Evolutionary conservation across 257 asterid genomes (phyloP).

Genomic region (Misopates orontium): DNA sequence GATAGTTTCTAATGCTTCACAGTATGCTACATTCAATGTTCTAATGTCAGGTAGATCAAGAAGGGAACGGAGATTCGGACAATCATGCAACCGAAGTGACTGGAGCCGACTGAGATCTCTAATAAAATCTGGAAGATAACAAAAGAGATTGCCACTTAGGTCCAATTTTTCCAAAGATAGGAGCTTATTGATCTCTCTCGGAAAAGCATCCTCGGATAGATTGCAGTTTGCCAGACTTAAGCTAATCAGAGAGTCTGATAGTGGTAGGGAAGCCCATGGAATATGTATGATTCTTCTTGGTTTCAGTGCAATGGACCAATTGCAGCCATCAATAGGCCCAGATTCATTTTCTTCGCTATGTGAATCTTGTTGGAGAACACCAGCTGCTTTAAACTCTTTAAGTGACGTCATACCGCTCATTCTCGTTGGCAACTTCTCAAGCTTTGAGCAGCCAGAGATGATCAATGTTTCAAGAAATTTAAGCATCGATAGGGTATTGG

Average conservation of each 20-base stretch:
- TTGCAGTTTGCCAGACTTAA: background rate
- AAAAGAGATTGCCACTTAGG: background rate
- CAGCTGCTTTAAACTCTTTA: background rate
- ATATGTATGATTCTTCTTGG: background rate
- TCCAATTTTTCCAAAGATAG: background rate
- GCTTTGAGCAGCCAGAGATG: background rate
- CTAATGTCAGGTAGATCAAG: background rate
- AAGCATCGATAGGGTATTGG: background rate
- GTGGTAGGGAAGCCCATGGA: background rate
- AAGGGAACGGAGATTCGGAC: background rate
- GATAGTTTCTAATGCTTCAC: background rate
- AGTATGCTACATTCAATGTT: background rate
- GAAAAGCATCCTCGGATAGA: background rate
- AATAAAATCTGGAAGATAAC: background rate
- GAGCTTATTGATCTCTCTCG: background rate
- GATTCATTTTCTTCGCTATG: background rate
- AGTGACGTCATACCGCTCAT: background rate
- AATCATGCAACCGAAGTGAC: background rate
- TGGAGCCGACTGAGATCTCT: background rate
- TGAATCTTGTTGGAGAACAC: background rate
- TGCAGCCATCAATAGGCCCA: background rate
- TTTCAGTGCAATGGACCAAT: background rate
- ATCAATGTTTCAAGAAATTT: background rate
- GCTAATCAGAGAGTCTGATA: background rate
- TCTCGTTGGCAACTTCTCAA: background rate